Evolutionary conservation across 164 flowering plant genomes (phyloP), one percentile per base, ranked within the genome.

Genomic region (Vitis amurensis): DNA sequence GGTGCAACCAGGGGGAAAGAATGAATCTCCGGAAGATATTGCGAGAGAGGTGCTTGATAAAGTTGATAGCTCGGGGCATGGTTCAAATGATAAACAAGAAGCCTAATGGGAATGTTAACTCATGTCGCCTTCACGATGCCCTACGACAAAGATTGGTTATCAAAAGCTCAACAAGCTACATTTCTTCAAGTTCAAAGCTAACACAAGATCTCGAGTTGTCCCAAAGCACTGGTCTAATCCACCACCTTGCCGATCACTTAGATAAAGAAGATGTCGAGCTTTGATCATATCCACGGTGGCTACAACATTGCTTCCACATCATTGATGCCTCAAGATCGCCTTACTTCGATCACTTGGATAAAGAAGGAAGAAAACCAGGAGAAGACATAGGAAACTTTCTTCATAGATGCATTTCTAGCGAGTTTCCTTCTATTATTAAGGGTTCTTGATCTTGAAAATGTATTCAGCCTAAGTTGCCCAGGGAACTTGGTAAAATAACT

Each of bases 391-490:
- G 62, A 3, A 31, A 1, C 12, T 31, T 59, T 29, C 12, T 6
- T 9, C 27, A 3, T n/a, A 51, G 8, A 9, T 1, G 2, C 9
- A 27, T 11, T 27, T 55, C 49, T 11, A 23, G 57, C 2, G n/a
- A 48, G 75, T 5, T 68, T 3, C 11, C 23, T 73, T 11, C 62
- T 71, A 48, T 19, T 75, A 55, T 78, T 82, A 27, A 66, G 65
- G 51, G 79, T 79, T 47, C 76, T 82, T 59, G 83, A 79, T 64
- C 71, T 82, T 0, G 81, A 77, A 27, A 68, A 76, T 0, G 82
- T 79, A 1, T 73, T 63, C 56, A 71, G 12, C 81, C 83, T 9
- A 17, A 19, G 6, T 47, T 82, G 13, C 81, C 85, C 11, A 59
- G 75, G 3, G 30, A 69, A 48, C 49, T 82, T 0, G 79, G 77